Evolutionary conservation across 2,329 filamentous ascomycete species (phyloP), one percentile per base, ranked within the genome.

Genomic region (Spiromastix sp.): DNA sequence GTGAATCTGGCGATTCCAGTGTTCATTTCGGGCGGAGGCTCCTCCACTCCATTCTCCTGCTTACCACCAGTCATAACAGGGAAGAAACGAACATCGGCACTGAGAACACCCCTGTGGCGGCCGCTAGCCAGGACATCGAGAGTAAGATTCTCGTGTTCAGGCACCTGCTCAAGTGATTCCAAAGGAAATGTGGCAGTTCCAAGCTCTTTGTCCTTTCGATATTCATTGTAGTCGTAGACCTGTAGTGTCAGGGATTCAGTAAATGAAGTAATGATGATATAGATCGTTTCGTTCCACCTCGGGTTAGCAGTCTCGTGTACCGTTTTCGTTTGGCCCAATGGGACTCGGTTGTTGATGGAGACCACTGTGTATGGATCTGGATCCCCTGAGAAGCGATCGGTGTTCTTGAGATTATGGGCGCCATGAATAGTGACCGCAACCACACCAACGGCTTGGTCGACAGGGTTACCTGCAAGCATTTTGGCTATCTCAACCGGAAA

Each of bases 401-500:
- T 76, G 52, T 96, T 96, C 72, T 93, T 96, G 48, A 98, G 74
- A 22, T 87, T 86, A 46, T 87, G 79, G 2, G 87, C 91, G 26
- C 85, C 83, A 56, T 98, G 85, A 42, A 98, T 72, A 5, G 86
- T 94, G 42, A 98, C 70, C 16, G 89, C 89, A 35, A 98, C 63
- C 6, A 98, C 87, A 56, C 91, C 91, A 51, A 98, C 85, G 8
- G 91, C 91, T 61, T 94, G 85, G 56, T 98, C 93, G 33, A 98
- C 84, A 0, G 91, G 79, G 39, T 83, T 89, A 40, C 91, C 91
- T 28, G 89, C 84, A 44, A 98, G 71, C 85, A 98, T 91, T 71
- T 98, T 96, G 48, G 91, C 91, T 38, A 98, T 85, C 55, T 98
- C 91, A 46, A 98, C 91, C 11, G 91, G 91, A 69, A 98, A 98